Evolutionary conservation across 306 rosid genomes (phyloP), one percentile per base, ranked within the genome.

Genomic region (Sindora glabra): DNA sequence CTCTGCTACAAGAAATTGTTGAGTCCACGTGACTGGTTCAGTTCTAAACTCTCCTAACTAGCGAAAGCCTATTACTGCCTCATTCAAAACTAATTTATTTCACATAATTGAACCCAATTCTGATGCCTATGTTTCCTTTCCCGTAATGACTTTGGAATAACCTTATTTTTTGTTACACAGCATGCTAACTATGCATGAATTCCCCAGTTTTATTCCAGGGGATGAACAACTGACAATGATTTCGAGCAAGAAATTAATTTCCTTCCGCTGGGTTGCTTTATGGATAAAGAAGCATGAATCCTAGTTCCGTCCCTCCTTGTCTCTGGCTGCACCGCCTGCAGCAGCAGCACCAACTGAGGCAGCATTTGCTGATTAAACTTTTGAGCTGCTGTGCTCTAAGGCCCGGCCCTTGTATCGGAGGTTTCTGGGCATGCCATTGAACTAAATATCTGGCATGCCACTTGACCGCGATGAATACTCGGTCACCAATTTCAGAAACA

Each of bases 401-500:
- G 73, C 76, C 65, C 77, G 44, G 70, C 79, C 48, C 13, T 56
- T 22, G 29, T 33, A 46, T 74, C 18, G 66, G 40, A 29, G 49
- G 59, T 54, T 67, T 54, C 41, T 5, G 1, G 67, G 69, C 78
- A 67, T 61, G 64, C 61, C 76, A 77, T 60, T 48, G 30, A 26
- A 40, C 74, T 67, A 90, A 68, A 68, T 68, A 44, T 84, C 88
- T 12, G 88, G 77, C 1, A 82, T 78, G 74, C 90, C 89, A 64
- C 75, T 82, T 48, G 92, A 87, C 58, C 94, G 76, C 0, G 87
- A 79, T 48, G 97, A 87, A 77, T 91, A 91, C 64, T 91, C 96
- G 0, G 74, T 71, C 33, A 87, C 97, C 85, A 91, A 68, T 59
- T 85, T 91, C 24, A 91, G 75, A 76, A 91, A 87, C 96, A 91